Evolutionary conservation across 2,329 filamentous ascomycete species (phyloP), one percentile per base, ranked within the genome.

Genomic region (Fusarium sarcochroum): DNA sequence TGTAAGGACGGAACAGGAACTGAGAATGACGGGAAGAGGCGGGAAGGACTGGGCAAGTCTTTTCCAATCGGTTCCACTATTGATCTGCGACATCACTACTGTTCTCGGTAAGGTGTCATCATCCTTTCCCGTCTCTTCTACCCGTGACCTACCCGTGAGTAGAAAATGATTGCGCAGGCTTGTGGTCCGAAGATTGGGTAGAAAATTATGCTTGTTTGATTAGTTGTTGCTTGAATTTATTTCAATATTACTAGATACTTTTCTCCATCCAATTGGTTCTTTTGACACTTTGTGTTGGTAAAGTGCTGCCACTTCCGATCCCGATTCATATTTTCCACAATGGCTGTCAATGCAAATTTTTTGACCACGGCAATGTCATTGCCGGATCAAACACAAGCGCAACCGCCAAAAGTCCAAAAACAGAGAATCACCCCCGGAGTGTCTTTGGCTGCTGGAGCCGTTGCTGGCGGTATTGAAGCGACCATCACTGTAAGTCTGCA

Each of bases 401-500:
- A 55, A 3, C 14, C 8, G 3, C 23, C 11, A 27, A 55, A 5
- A 25, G 34, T n/a, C 0, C 51, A 54, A 21, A 63, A 66, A 5
- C 61, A 69, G 10, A 49, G 49, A 9, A 59, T 78, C 7, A 77
- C 80, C 1, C 81, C 80, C 1, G 72, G 78, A 14, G 77, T 84
- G n/a, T 87, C 84, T 0, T 75, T 87, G 1, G 68, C 84, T 17
- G 78, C 86, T 2, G 86, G 86, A 23, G 84, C 81, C 18, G 68
- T 85, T 13, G 86, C 85, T 7, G 86, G 86, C 14, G 84, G 79
- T n/a, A 77, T 86, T 9, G 86, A 88, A 72, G 84, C 85, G 6
- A 78, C 81, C 5, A 76, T 81, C 20, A 88, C 86, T 6, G 81
- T 83, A 50, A 48, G 75, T 70, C 17, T 13, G 27, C 13, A 30